Evolutionary conservation across 495 filamentous ascomycete genomes (phyloP).

Genomic region (Penicillium cosmopolitanum): DNA sequence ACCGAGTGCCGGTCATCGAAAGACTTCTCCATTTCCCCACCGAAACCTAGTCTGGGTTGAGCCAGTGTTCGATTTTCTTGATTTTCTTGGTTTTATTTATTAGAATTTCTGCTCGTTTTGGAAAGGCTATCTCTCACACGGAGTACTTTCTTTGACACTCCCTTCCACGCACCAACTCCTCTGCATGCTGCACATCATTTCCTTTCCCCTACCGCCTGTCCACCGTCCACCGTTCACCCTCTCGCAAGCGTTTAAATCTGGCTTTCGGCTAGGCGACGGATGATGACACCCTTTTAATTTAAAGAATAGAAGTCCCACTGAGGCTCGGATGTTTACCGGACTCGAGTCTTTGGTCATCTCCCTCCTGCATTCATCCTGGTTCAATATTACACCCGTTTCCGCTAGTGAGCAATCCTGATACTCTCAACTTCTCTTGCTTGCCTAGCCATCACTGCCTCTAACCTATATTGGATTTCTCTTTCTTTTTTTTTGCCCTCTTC

Average conservation of each 20-base stretch:
- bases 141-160: constrained; percentile 12
- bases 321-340: constrained; percentile 29
- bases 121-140: neutral
- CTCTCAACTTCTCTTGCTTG: constrained; percentile 6
- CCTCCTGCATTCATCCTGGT: constrained; percentile 47
- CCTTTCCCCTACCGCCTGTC: constrained; percentile 12
- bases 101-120: neutral
- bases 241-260: constrained; percentile 17
- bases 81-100: constrained; percentile 4
- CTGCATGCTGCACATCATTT: constrained; percentile 45
- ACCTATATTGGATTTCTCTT: constrained; percentile 16
- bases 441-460: constrained; percentile 2
- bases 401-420: constrained; percentile 40
- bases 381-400: constrained; percentile 48
- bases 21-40: constrained; percentile 8
- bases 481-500: constrained; percentile 20
- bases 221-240: constrained; percentile 2
- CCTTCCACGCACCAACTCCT: constrained; percentile 14
- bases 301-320: constrained; percentile 6
- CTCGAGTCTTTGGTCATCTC: constrained; percentile 24
- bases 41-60: constrained; percentile 1
- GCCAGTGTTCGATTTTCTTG: constrained; percentile 9
- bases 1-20: neutral
- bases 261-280: constrained; percentile 19
- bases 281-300: constrained; percentile 22